Evolutionary conservation across 2,329 filamentous ascomycete species (phyloP).

Genomic region (Aspergillus ustus): DNA sequence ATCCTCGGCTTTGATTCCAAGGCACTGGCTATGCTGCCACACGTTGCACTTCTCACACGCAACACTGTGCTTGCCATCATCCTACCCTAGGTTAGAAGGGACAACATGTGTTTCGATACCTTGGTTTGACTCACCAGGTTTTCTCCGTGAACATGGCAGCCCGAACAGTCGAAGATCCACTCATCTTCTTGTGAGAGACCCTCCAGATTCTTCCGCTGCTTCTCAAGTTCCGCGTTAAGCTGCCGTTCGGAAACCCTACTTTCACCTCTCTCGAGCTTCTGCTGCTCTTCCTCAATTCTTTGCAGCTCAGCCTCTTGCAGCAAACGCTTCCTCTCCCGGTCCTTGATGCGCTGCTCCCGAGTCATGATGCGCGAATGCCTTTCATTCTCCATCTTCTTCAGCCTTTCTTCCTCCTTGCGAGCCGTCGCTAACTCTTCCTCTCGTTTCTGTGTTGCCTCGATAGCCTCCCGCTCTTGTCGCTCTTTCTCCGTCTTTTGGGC

Average conservation of each 20-base stretch:
- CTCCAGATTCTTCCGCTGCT: constrained; percentile 74
- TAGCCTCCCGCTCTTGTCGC: constrained; percentile 71
- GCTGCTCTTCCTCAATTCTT: constrained; percentile 76
- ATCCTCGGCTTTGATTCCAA: constrained; percentile 76
- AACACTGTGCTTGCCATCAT: constrained; percentile 92
- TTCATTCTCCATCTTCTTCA: constrained; percentile 71
- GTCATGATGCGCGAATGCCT: constrained; percentile 80
- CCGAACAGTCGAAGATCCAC: constrained; percentile 91
- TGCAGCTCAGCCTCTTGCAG: constrained; percentile 83
- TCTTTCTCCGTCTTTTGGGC: constrained; percentile 81
- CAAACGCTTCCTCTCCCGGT: constrained; percentile 82
- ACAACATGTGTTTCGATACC: not conserved
- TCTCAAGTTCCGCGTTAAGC: constrained; percentile 81
- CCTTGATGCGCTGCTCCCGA: constrained; percentile 81
- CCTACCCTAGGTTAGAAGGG: constrained; percentile 51
- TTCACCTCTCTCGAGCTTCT: constrained; percentile 59
- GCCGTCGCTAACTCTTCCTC: constrained; percentile 68
- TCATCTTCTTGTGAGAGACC: constrained; percentile 76
- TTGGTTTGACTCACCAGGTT: constrained; percentile 60
- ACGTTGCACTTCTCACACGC: constrained; percentile 92
- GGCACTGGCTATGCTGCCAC: constrained; percentile 96
- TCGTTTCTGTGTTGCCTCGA: constrained; percentile 71
- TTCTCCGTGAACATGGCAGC: constrained; percentile 87
- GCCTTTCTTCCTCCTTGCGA: constrained; percentile 61
- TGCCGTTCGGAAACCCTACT: constrained; percentile 76